Percentiles rank a stretch among this genome's conserved stretches.
Conservation (phyloP, 2,329 filamentous ascomycete genomes). For the Taxawa tesnikishii region DNA sequence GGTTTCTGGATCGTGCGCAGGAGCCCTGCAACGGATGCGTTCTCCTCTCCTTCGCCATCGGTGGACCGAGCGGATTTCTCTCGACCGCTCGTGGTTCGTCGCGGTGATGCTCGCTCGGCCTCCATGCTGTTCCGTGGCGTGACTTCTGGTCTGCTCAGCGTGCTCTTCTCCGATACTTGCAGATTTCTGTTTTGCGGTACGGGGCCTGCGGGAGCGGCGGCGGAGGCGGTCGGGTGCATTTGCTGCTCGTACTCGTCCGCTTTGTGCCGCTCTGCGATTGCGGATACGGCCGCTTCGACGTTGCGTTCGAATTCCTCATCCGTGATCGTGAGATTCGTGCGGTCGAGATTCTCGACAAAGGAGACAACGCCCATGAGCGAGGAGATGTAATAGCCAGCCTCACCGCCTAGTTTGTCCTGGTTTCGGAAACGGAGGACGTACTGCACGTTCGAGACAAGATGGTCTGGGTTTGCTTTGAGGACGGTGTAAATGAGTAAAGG, state of each 20-base stretch:
- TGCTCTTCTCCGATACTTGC: slow-evolving; percentile 34
- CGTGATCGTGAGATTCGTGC: slow-evolving; percentile 81
- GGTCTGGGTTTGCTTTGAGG: slow-evolving; percentile 84
- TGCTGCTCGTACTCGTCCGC: slow-evolving; percentile 35
- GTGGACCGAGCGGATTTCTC: slow-evolving; percentile 2
- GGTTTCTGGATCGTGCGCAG: slow-evolving; percentile 85
- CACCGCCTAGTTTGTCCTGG: slow-evolving; percentile 93
- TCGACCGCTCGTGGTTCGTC: slow-evolving; percentile 25
- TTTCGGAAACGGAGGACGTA: slow-evolving; percentile 96
- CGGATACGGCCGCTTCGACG: slow-evolving; percentile 91
- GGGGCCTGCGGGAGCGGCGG: slow-evolving; percentile 13
- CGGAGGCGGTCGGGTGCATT: slow-evolving; percentile 9
- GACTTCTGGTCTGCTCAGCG: slow-evolving; percentile 42
- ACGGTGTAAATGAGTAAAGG: slow-evolving; percentile 92
- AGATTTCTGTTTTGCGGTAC: too few species aligned
- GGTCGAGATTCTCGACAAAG: slow-evolving; percentile 93
- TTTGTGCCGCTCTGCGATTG: slow-evolving; percentile 83
- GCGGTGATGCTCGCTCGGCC: slow-evolving; percentile 44
- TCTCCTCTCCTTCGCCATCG: slow-evolving; percentile 48
- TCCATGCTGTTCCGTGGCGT: slow-evolving; percentile 48
- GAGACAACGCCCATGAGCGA: slow-evolving; percentile 91
- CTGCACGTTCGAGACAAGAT: slow-evolving; percentile 93
- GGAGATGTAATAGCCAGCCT: slow-evolving; percentile 95
- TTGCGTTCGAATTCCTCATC: slow-evolving; percentile 93
- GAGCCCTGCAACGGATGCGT: slow-evolving; percentile 70